phyloP scores from a whole-genome alignment of 768 basidiomycete genomes.

The Rhodotorula sphaerocarpa region DNA sequence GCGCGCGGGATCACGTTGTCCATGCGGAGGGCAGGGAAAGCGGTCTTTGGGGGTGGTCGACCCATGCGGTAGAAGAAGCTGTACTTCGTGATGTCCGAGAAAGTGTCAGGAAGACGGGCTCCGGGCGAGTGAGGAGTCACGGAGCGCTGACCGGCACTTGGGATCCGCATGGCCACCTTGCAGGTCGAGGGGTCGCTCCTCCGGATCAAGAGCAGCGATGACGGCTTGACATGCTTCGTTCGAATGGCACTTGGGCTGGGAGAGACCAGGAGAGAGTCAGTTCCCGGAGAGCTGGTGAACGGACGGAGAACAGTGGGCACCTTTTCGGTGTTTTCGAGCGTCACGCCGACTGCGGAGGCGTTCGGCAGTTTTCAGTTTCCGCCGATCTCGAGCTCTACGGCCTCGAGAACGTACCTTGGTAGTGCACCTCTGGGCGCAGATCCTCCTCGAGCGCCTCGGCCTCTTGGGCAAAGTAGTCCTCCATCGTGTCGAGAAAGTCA shows the following conservation, averaged over 20 bases:
- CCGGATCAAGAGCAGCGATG: conserved; percentile 65
- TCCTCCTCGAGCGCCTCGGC: conserved; percentile 59
- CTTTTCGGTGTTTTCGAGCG: conserved; percentile 92
- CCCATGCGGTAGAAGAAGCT: conserved; percentile 45
- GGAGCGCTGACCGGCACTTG: conserved; percentile 62
- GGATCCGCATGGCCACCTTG: conserved; percentile 62
- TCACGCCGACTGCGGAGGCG: conserved; percentile 60
- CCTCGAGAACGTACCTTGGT: conserved; percentile 52
- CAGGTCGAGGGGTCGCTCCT: conserved; percentile 72
- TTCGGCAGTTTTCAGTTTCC: neutral
- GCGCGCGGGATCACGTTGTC: conserved; percentile 70
- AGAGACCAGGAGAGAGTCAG: conserved; percentile 41
- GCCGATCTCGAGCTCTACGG: neutral
- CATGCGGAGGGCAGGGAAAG: conserved; percentile 67
- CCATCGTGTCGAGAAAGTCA: conserved; percentile 75
- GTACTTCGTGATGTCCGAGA: neutral
- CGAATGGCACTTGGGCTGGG: conserved; percentile 44
- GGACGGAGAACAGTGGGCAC: no score
- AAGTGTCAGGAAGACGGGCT: no score
- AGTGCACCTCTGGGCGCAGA: conserved; percentile 73
- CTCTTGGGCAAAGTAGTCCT: conserved; percentile 84
- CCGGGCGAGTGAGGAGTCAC: neutral
- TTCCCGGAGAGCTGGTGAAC: no score
- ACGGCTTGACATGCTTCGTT: conserved; percentile 72
- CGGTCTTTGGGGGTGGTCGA: conserved; percentile 41